phyloP scores from a whole-genome alignment of 2,329 filamentous ascomycete genomes.

The Fusarium udum region DNA sequence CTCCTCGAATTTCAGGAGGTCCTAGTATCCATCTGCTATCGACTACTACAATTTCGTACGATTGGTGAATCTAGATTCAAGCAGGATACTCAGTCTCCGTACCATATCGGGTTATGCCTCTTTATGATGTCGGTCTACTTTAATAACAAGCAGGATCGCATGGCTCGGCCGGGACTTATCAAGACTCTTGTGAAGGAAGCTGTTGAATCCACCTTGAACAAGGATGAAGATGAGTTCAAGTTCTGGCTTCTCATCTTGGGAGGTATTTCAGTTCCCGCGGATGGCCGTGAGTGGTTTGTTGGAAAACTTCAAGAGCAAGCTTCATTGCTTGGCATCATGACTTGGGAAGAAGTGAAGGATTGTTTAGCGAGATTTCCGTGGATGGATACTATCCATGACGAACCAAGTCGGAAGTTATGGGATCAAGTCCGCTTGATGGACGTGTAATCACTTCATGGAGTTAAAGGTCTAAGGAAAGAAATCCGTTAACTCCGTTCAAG shows the following conservation, averaged over 20 bases:
- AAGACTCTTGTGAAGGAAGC: background rate
- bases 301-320: background rate
- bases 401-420: background rate
- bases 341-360: background rate
- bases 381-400: background rate
- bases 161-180: background rate
- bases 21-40: background rate
- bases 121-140: conserved; percentile 4
- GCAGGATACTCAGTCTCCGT: background rate
- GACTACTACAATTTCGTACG: background rate
- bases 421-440: background rate
- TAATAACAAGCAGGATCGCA: background rate
- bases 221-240: background rate
- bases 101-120: background rate
- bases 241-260: conserved; percentile 4
- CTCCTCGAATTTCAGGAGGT: conserved; percentile 6
- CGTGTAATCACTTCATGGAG: background rate
- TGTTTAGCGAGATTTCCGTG: background rate
- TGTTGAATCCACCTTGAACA: fast-evolving
- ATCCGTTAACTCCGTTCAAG: conserved; percentile 4
- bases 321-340: background rate
- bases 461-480: background rate
- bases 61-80: background rate
- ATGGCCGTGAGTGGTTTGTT: background rate
- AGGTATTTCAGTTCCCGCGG: background rate